Percentiles rank a stretch among this genome's conserved stretches.
phyloP scores from a whole-genome alignment of 108 stramenopile genomes.

The Nitzschia palea region DNA sequence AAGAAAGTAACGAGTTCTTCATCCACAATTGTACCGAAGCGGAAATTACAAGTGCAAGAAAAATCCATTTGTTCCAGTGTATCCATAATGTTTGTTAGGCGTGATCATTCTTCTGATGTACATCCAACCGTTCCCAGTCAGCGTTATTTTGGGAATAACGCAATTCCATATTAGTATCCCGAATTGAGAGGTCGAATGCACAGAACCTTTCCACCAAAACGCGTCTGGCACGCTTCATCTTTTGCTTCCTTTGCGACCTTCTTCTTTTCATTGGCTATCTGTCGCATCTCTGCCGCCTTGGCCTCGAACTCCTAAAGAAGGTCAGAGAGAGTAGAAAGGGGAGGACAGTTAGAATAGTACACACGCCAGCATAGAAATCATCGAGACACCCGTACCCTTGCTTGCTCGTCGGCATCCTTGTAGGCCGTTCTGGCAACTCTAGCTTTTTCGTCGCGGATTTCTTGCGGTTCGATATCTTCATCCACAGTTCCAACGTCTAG shows the following conservation, averaged over 20 bases:
- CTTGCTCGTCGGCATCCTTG: constrained; percentile 62
- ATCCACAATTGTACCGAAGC: too few species aligned
- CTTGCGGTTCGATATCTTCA: constrained; percentile 57
- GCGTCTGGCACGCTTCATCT: constrained; percentile 78
- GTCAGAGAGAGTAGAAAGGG: constrained; percentile 1
- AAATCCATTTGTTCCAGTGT: too few species aligned
- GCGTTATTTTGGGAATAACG: too few species aligned
- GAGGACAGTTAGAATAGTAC: background rate
- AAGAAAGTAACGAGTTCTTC: too few species aligned
- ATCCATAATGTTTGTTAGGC: too few species aligned
- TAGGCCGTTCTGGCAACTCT: constrained; percentile 46
- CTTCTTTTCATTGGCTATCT: constrained; percentile 67
- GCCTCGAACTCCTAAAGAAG: constrained; percentile 34
- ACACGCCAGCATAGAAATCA: background rate
- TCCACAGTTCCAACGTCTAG: constrained; percentile 11
- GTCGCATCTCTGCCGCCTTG: constrained; percentile 51
- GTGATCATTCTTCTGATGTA: too few species aligned
- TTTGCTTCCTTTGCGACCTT: constrained; percentile 68
- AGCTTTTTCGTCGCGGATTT: constrained; percentile 76
- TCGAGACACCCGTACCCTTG: constrained; percentile 41
- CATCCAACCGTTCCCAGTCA: too few species aligned
- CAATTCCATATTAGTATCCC: constrained; percentile 68
- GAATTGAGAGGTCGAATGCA: constrained; percentile 69
- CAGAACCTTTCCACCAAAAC: constrained; percentile 79
- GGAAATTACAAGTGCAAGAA: too few species aligned